These are phyloP conservation scores for Taxawa tesnikishii DNA, from an alignment of 2,329 filamentous ascomycete species.

Conservation along the genomic window DNA sequence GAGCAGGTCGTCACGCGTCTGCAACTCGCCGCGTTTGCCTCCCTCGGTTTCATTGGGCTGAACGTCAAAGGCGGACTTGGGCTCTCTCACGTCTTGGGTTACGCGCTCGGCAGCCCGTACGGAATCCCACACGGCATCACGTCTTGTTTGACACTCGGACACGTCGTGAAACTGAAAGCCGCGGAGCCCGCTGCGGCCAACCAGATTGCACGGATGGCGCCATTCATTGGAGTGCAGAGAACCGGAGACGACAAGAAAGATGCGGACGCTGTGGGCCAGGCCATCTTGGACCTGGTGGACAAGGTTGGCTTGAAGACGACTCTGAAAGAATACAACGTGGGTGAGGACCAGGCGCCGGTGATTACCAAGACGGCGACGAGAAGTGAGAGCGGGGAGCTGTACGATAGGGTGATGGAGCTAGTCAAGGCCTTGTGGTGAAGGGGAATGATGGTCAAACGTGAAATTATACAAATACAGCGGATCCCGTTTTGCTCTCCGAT, in stretches of 20 bases:
- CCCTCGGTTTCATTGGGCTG: slow-evolving; percentile 36
- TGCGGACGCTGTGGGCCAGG: slow-evolving; percentile 31
- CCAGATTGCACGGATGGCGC: slow-evolving; percentile 32
- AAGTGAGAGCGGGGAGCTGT: slow-evolving; percentile 28
- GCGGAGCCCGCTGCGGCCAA: slow-evolving; percentile 29
- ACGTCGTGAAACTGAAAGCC: slow-evolving; percentile 42
- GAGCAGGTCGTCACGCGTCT: slow-evolving; percentile 38
- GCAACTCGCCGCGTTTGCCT: slow-evolving; percentile 40
- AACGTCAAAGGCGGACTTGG: slow-evolving; percentile 40
- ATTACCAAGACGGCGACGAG: slow-evolving; percentile 33
- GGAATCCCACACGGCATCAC: slow-evolving; percentile 45
- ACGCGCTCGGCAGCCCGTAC: slow-evolving; percentile 43
- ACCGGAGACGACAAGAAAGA: slow-evolving; percentile 30
- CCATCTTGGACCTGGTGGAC: slow-evolving; percentile 30
- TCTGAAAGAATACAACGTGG: slow-evolving; percentile 33
- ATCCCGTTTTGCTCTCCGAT: too few species aligned
- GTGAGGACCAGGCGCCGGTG: slow-evolving; percentile 25
- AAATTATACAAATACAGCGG: too few species aligned
- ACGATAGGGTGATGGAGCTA: slow-evolving; percentile 29
- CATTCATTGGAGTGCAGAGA: slow-evolving; percentile 27
- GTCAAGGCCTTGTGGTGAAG: slow-evolving; percentile 27
- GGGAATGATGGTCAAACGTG: too few species aligned
- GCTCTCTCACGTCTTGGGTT: slow-evolving; percentile 28
- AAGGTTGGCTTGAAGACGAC: slow-evolving; percentile 31
- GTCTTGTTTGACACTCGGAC: slow-evolving; percentile 40